Conservation (phyloP, 805 yeast species). For the Candida xiaguanensis region DNA sequence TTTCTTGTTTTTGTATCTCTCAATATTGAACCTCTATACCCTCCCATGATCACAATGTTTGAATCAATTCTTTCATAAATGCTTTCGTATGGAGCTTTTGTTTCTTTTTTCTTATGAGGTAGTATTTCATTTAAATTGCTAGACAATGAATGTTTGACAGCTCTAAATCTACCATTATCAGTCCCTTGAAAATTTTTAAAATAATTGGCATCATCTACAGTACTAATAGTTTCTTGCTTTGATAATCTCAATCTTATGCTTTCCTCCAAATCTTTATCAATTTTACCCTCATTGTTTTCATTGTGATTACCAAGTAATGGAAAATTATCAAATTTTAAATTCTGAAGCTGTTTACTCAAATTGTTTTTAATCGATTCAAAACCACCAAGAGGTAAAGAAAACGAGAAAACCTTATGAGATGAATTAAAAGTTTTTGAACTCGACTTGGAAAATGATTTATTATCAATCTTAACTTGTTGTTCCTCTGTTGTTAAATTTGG, state of each 20-base stretch:
- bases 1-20: slow-evolving; percentile 61
- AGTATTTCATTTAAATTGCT: slow-evolving; percentile 44
- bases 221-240: slow-evolving; percentile 55
- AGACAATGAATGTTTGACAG: slow-evolving; percentile 60
- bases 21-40: slow-evolving; percentile 80
- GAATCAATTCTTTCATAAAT: slow-evolving; percentile 66
- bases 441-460: slow-evolving; percentile 32
- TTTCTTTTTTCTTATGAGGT: slow-evolving; percentile 23
- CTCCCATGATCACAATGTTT: slow-evolving; percentile 78
- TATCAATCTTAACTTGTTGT: slow-evolving; percentile 15
- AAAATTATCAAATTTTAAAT: slow-evolving; percentile 7
- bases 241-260: slow-evolving; percentile 40
- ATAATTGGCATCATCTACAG: slow-evolving; percentile 59
- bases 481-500: slow-evolving; percentile 15
- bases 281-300: slow-evolving; percentile 12
- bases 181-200: slow-evolving; percentile 53
- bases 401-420: slow-evolving; percentile 45
- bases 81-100: slow-evolving; percentile 33
- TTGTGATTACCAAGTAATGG: slow-evolving; percentile 8
- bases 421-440: slow-evolving; percentile 11
- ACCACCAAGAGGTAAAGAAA: slow-evolving; percentile 59
- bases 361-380: slow-evolving; percentile 25
- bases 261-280: slow-evolving; percentile 13
- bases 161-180: slow-evolving; percentile 66
- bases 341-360: slow-evolving; percentile 22